Conservation (phyloP, 1,139 yeast species). For the Scheffersomyces segobiensis region DNA sequence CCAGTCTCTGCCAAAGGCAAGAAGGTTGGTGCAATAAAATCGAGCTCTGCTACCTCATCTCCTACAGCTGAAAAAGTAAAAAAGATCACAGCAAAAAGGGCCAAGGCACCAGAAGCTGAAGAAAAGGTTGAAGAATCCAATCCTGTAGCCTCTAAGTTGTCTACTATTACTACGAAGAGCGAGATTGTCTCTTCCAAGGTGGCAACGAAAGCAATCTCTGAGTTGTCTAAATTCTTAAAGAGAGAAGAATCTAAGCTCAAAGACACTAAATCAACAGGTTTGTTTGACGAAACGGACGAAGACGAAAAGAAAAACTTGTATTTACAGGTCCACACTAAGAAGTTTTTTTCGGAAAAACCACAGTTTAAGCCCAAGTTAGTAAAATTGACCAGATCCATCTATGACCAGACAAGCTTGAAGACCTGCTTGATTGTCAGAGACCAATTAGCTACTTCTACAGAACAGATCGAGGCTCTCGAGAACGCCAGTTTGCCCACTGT, state of each 20-base stretch:
- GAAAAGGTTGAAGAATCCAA: slow-evolving; percentile 1
- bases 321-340: slow-evolving; percentile 64
- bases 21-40: slow-evolving; percentile 11
- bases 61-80: slow-evolving; percentile 4
- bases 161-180: not conserved
- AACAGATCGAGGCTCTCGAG: slow-evolving; percentile 62
- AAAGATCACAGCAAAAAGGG: slow-evolving; percentile 3
- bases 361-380: slow-evolving; percentile 74
- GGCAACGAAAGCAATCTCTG: slow-evolving; percentile 48
- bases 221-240: slow-evolving; percentile 46
- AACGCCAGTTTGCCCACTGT: slow-evolving; percentile 50
- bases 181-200: slow-evolving; percentile 10
- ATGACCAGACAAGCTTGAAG: slow-evolving; percentile 47
- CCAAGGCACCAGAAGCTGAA: slow-evolving; percentile 4
- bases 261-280: slow-evolving; percentile 27
- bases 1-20: slow-evolving; percentile 14
- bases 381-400: slow-evolving; percentile 50
- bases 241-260: slow-evolving; percentile 26
- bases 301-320: slow-evolving; percentile 54
- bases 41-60: slow-evolving; percentile 18
- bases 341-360: slow-evolving; percentile 62
- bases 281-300: slow-evolving; percentile 50
- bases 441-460: slow-evolving; percentile 54
- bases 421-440: slow-evolving; percentile 79
- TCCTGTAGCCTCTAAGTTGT: not conserved